These are phyloP conservation scores for Macaranga tanarius DNA, from an alignment of 441 rosid species.

Conservation along the genomic window DNA sequence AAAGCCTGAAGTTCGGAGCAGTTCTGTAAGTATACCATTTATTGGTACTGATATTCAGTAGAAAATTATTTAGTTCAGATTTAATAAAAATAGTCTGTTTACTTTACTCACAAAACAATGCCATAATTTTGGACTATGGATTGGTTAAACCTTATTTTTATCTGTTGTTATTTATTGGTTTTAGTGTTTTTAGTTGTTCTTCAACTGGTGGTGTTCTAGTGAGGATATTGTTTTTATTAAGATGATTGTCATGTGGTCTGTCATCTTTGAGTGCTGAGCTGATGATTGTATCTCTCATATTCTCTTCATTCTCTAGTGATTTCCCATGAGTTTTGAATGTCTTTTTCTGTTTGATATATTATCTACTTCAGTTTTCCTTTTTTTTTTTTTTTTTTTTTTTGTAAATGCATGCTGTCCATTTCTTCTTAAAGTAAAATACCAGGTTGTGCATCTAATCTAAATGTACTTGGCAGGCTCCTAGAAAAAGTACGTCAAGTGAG, in stretches of 20 bases:
- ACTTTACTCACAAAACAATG: not conserved
- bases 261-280: conserved; percentile 2
- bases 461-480: conserved; percentile 55
- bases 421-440: not conserved
- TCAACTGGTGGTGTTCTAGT: not conserved
- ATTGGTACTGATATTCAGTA: conserved; percentile 1
- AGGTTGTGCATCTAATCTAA: not conserved
- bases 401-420: not conserved
- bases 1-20: conserved; percentile 53
- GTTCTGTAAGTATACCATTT: conserved; percentile 52
- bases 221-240: not conserved
- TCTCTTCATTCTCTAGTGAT: conserved; percentile 5
- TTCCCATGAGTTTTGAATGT: conserved; percentile 6
- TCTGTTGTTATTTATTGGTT: conserved; percentile 6
- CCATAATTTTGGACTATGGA: conserved; percentile 8
- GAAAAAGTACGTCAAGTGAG: conserved; percentile 75
- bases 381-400: not conserved
- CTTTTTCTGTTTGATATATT: conserved; percentile 3
- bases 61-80: conserved; percentile 9
- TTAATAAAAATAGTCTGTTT: not conserved
- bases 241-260: not conserved
- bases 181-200: conserved; percentile 1
- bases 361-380: conserved; percentile 5
- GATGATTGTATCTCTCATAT: conserved; percentile 7
- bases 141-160: conserved; percentile 4